Evolutionary conservation across 1,284 basidiomycete species (phyloP).

Genomic region (Schizophyllum amplum): DNA sequence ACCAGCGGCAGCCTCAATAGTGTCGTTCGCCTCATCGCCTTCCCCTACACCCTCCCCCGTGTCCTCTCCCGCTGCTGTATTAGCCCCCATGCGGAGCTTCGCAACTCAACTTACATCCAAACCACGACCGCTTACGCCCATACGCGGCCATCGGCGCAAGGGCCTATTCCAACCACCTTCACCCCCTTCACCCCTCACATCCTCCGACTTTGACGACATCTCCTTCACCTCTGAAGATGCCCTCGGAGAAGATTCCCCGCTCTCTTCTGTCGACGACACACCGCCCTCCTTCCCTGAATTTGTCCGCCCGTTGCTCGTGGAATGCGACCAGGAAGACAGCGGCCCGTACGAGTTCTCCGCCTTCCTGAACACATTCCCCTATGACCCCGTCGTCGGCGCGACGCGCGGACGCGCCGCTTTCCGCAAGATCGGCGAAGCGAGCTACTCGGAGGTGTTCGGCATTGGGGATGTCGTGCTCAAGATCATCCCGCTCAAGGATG

Average conservation of each 20-base stretch:
- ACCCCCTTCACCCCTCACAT: slow-evolving; percentile 43
- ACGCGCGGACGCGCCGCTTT: slow-evolving; percentile 30
- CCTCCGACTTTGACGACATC: slow-evolving; percentile 49
- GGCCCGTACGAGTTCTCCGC: slow-evolving; percentile 68
- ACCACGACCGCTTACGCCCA: slow-evolving; percentile 57
- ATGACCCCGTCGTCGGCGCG: slow-evolving; percentile 45
- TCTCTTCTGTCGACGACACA: slow-evolving; percentile 12
- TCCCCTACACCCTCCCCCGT: background rate
- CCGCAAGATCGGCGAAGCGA: slow-evolving; percentile 91
- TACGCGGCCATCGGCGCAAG: slow-evolving; percentile 32
- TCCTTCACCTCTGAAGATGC: slow-evolving; percentile 24
- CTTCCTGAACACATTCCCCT: slow-evolving; percentile 72
- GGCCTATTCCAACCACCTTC: slow-evolving; percentile 33
- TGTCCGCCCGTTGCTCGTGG: slow-evolving; percentile 51
- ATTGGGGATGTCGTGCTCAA: slow-evolving; percentile 83
- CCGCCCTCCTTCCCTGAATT: slow-evolving; percentile 33
- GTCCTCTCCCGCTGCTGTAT: background rate
- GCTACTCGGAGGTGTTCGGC: slow-evolving; percentile 95
- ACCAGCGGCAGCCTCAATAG: background rate
- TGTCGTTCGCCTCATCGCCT: background rate
- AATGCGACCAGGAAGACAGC: slow-evolving; percentile 50
- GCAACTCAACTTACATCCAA: slow-evolving; percentile 2
- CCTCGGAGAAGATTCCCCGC: slow-evolving; percentile 7
- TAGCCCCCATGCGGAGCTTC: slow-evolving; percentile 1
- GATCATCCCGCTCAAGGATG: slow-evolving; percentile 69